These are phyloP conservation scores for Cordyceps pruinosa DNA, from an alignment of 2,329 filamentous ascomycete genomes.

Conservation along the genomic window DNA sequence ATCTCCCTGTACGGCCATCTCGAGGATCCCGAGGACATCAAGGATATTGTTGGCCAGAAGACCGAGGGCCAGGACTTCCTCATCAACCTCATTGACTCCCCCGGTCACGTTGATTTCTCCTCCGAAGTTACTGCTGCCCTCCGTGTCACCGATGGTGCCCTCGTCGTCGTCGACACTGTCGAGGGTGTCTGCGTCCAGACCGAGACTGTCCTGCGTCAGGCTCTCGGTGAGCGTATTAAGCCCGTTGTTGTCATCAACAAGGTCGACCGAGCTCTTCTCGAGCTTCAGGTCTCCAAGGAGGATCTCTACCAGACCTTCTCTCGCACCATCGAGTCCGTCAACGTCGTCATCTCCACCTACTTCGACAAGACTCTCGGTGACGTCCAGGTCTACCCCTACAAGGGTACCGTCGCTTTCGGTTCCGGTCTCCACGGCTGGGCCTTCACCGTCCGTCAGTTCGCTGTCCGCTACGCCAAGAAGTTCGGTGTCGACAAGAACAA, in stretches of 20 bases:
- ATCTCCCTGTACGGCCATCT: conserved; percentile 95
- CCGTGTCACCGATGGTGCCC: conserved; percentile 98
- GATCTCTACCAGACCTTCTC: conserved; percentile 99
- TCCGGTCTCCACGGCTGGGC: conserved; percentile 99
- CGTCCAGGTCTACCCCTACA: conserved; percentile 96
- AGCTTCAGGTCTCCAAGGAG: conserved; percentile 97
- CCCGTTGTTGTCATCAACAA: conserved; percentile 99
- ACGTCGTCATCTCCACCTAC: conserved; percentile 99
- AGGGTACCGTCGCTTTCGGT: conserved; percentile 96
- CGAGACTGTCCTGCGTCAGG: conserved; percentile 98
- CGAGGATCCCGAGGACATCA: conserved; percentile 74
- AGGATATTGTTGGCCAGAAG: conserved; percentile 86
- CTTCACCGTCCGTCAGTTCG: conserved; percentile 98
- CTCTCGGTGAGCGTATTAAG: conserved; percentile 99
- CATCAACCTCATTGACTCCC: conserved; percentile 99
- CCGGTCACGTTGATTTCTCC: conserved; percentile 99
- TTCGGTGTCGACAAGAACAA: conserved; percentile 99
- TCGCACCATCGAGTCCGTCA: conserved; percentile 98
- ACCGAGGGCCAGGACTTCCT: conserved; percentile 93
- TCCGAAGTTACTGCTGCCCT: conserved; percentile 99
- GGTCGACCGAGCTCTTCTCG: conserved; percentile 98
- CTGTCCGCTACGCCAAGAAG: conserved; percentile 95
- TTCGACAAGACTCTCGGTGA: conserved; percentile 95
- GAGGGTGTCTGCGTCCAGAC: conserved; percentile 99
- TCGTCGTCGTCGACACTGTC: conserved; percentile 98